These are phyloP conservation scores for Hebeloma cylindrosporum DNA, from an alignment of 768 basidiomycete species.

Conservation along the genomic window DNA sequence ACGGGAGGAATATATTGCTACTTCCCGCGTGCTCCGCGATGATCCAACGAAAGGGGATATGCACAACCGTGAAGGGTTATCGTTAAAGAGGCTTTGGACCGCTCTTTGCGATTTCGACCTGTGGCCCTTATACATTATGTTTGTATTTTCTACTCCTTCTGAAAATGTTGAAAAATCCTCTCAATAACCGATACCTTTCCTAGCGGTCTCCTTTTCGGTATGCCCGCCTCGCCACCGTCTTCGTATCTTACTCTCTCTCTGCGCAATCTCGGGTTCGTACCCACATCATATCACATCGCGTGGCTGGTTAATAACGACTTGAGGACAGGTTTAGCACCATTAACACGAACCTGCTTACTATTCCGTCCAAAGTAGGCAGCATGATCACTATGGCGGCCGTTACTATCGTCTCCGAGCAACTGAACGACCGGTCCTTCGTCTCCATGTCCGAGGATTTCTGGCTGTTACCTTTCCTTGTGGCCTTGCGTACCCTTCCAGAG, in stretches of 20 bases:
- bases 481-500: conserved; percentile 48
- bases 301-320: neutral
- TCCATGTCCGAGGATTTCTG: conserved; percentile 57
- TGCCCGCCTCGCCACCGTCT: conserved; percentile 46
- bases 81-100: conserved; percentile 47
- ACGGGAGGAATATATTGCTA: conserved; percentile 59
- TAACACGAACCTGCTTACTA: conserved; percentile 57
- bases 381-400: conserved; percentile 54
- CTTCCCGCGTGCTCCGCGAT: conserved; percentile 60
- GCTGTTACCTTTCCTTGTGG: conserved; percentile 61
- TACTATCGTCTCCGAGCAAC: conserved; percentile 48
- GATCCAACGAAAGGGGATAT: conserved; percentile 67
- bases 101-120: conserved; percentile 62
- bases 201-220: conserved; percentile 54
- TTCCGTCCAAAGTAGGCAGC: conserved; percentile 51
- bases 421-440: conserved; percentile 55
- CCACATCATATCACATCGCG: neutral
- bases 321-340: conserved; percentile 56
- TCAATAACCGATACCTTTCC: conserved; percentile 40
- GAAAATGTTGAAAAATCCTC: neutral
- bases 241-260: conserved; percentile 62
- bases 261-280: conserved; percentile 47
- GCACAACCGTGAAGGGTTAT: conserved; percentile 68
- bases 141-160: conserved; percentile 8
- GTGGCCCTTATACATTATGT: conserved; percentile 66